Percentiles rank a stretch among this genome's conserved stretches.
These are phyloP conservation scores for Plasmodium knowlesi DNA, from an alignment of 169 alveolate species.

Conservation along the genomic window DNA sequence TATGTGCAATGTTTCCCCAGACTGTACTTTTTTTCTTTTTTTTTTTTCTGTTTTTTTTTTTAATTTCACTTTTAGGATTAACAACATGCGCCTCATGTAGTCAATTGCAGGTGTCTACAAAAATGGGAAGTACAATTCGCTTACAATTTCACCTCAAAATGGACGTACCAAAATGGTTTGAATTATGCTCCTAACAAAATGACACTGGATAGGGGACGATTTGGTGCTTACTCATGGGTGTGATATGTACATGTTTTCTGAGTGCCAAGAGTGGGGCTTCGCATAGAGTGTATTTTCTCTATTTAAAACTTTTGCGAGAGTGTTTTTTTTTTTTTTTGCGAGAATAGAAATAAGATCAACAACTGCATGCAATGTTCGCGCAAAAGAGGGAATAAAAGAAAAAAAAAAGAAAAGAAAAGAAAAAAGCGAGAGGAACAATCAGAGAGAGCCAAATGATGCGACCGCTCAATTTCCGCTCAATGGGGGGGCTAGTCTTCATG, in stretches of 20 bases:
- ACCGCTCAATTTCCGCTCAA: not conserved
- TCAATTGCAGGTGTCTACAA: conserved; percentile 1
- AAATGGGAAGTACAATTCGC: not conserved
- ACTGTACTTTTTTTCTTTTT: not conserved
- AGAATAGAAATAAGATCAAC: not conserved
- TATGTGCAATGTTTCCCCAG: not conserved
- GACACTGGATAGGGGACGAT: not conserved
- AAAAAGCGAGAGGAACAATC: not conserved
- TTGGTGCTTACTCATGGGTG: not conserved
- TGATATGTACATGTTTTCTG: not conserved
- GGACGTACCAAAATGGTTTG: not conserved
- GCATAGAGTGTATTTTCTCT: not conserved
- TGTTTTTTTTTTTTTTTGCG: not conserved
- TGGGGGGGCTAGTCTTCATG: not conserved
- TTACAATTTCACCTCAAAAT: not conserved
- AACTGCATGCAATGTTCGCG: not conserved
- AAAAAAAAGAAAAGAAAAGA: not conserved
- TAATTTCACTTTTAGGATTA: not conserved
- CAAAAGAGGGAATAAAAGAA: not conserved
- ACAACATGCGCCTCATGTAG: not conserved
- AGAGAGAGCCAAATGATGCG: not conserved
- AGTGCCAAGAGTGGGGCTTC: not conserved
- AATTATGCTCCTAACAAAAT: not conserved
- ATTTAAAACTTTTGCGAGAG: not conserved
- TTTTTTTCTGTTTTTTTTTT: not conserved